Conservation (phyloP, 2,329 filamentous ascomycete species). For the Phyllosticta citribraziliensis region DNA sequence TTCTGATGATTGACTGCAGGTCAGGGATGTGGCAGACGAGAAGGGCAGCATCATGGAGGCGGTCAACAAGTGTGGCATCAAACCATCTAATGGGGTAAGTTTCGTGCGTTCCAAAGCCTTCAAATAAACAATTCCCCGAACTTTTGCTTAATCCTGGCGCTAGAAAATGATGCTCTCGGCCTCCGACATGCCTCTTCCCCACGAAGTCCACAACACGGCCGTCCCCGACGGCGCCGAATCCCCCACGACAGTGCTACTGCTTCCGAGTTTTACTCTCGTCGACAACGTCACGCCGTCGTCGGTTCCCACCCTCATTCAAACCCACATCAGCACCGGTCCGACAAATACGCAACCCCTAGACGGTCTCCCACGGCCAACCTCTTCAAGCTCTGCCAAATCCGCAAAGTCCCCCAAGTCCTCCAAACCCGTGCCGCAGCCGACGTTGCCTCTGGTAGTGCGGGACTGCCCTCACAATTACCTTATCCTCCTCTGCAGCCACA, state of each 20-base stretch:
- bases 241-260: slow-evolving; percentile 64
- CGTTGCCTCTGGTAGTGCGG: slow-evolving; percentile 44
- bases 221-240: slow-evolving; percentile 39
- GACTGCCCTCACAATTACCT: slow-evolving; percentile 75
- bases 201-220: slow-evolving; percentile 41
- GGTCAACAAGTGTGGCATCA: slow-evolving; percentile 40
- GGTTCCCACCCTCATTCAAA: slow-evolving; percentile 60
- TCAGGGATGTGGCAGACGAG: slow-evolving; percentile 53
- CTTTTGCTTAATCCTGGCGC: background rate
- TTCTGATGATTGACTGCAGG: slow-evolving; percentile 12
- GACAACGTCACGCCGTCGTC: slow-evolving; percentile 72
- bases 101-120: background rate
- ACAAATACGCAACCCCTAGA: slow-evolving; percentile 60
- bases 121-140: background rate
- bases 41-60: slow-evolving; percentile 52
- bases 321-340: slow-evolving; percentile 60
- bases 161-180: slow-evolving; percentile 84
- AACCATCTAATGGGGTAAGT: slow-evolving; percentile 60
- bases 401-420: slow-evolving; percentile 18
- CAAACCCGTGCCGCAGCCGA: slow-evolving; percentile 12
- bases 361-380: slow-evolving; percentile 12
- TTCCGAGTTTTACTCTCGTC: slow-evolving; percentile 75
- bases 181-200: slow-evolving; percentile 77
- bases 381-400: slow-evolving; percentile 1
- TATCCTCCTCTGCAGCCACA: slow-evolving; percentile 88